These are phyloP conservation scores for Cladophialophora chaetospira DNA, from an alignment of 2,329 filamentous ascomycete species.

Conservation along the genomic window DNA sequence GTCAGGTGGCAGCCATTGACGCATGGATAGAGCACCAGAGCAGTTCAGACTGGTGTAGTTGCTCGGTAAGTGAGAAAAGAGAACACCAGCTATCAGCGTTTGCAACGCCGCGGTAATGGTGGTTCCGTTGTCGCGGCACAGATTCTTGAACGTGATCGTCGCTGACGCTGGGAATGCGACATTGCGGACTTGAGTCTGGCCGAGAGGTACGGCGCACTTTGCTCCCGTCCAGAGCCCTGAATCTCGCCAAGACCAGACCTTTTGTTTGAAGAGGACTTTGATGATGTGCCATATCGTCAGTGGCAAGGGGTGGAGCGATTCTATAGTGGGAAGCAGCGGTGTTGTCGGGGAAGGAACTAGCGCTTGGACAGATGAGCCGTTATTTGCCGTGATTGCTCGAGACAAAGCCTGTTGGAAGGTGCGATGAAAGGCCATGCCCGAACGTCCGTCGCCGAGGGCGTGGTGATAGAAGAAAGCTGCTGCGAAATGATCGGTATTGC, in stretches of 20 bases:
- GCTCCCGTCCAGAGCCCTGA: slow-evolving; percentile 43
- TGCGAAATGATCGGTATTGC: slow-evolving; percentile 41
- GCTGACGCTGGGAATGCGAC: slow-evolving; percentile 35
- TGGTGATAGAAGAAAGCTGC: slow-evolving; percentile 53
- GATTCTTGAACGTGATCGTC: slow-evolving; percentile 37
- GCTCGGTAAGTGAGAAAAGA: slow-evolving; percentile 40
- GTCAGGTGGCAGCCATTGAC: slow-evolving; percentile 41
- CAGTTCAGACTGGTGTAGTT: slow-evolving; percentile 38
- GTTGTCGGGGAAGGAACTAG: slow-evolving; percentile 35
- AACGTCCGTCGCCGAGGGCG: slow-evolving; percentile 50
- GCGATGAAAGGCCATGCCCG: slow-evolving; percentile 50
- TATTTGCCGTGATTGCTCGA: slow-evolving; percentile 37
- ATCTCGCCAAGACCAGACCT: slow-evolving; percentile 20
- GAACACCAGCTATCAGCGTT: slow-evolving; percentile 41
- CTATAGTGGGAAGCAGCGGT: slow-evolving; percentile 39
- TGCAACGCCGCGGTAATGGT: slow-evolving; percentile 48
- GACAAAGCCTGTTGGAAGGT: slow-evolving; percentile 50
- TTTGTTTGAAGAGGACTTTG: slow-evolving; percentile 42
- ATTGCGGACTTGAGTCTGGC: slow-evolving; percentile 1
- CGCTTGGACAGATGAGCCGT: slow-evolving; percentile 26
- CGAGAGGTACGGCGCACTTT: slow-evolving; percentile 37
- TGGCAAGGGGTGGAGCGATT: slow-evolving; percentile 13
- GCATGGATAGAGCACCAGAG: slow-evolving; percentile 42
- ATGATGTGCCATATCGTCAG: slow-evolving; percentile 30
- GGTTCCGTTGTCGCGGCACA: slow-evolving; percentile 42